Evolutionary conservation across 129 eudicot genomes (phyloP), one percentile per base, ranked within the genome.

Genomic region (Escallonia herrerae): DNA sequence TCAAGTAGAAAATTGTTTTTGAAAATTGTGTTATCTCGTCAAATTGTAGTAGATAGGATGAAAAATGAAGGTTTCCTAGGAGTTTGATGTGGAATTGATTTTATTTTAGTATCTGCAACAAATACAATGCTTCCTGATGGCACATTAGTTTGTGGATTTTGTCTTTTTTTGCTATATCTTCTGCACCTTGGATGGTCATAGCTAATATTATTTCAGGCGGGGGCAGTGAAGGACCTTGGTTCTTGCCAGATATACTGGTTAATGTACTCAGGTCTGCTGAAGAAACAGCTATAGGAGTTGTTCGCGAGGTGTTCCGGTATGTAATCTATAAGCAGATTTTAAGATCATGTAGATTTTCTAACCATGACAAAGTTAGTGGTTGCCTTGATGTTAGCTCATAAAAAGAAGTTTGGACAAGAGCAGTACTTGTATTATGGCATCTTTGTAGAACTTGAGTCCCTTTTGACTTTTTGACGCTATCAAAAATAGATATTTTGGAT

Each of bases 251-350:
- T 55, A 89, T 89, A 68, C 71, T 94, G 84, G 96, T 94, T 63
- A 89, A 74, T 76, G 81, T 89, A n/a, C 87, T 83, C 22, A 84
- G 84, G 63, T 43, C 87, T 15, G 84, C 84, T 63, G 99, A 83
- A 12, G 95, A 89, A 51, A 70, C 62, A 38, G 62, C 66, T 45
- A 3, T 86, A 40, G 99, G 99, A 61, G 90, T 89, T 58, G 70
- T 89, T 42, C 86, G 80, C 50, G 99, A 94, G 62, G 93, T 94
- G 74, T 86, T 52, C 72, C 85, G 95, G 99, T 94, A 84, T 72
- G 75, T 74, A 41, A 11, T 14, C 58, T 48, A 45, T 6, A 49
- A 41, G 71, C 41, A 57, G n/a, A 40, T 59, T 59, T 33, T 15
- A 7, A 7, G 10, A 38, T 57, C 3, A 57, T 59, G 15, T 72